These are phyloP conservation scores for Hirsutella minnesotensis DNA, from an alignment of 2,329 filamentous ascomycete species.

Conservation along the genomic window DNA sequence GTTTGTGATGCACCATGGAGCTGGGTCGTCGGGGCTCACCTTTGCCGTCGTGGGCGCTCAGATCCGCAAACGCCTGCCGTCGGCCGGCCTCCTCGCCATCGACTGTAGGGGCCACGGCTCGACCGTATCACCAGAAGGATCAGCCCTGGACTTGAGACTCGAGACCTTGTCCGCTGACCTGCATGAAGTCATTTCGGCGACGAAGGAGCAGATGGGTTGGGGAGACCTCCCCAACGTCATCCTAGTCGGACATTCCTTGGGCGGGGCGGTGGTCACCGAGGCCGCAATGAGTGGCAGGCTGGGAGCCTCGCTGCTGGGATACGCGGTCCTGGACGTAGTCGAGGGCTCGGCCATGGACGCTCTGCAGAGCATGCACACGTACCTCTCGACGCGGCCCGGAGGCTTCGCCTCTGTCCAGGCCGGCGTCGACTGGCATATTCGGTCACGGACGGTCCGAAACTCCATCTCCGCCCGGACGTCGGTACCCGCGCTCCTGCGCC, in stretches of 20 bases:
- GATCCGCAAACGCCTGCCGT: constrained; percentile 63
- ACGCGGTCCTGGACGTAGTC: constrained; percentile 87
- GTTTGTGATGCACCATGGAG: constrained; percentile 90
- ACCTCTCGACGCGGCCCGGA: constrained; percentile 68
- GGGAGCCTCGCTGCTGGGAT: constrained; percentile 62
- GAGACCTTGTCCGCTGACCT: constrained; percentile 64
- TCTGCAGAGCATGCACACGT: constrained; percentile 85
- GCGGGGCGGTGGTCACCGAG: constrained; percentile 82
- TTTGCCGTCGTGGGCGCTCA: constrained; percentile 75
- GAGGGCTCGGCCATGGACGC: constrained; percentile 95
- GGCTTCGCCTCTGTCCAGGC: constrained; percentile 67
- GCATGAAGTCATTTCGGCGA: constrained; percentile 53
- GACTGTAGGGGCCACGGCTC: constrained; percentile 83
- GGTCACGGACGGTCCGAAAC: constrained; percentile 78
- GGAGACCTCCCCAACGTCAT: constrained; percentile 59
- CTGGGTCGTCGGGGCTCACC: constrained; percentile 82
- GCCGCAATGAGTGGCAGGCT: constrained; percentile 58
- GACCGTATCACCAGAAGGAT: constrained; percentile 37
- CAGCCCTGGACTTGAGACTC: constrained; percentile 54
- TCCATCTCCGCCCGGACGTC: constrained; percentile 72
- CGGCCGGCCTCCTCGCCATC: constrained; percentile 71
- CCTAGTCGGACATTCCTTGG: constrained; percentile 84
- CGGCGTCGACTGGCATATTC: constrained; percentile 88
- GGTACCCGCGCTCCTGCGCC: constrained; percentile 65
- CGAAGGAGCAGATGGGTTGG: constrained; percentile 62